Base-by-base conservation (phyloP, 805 yeast genomes). In the Kurtzmaniella fragi region DNA sequence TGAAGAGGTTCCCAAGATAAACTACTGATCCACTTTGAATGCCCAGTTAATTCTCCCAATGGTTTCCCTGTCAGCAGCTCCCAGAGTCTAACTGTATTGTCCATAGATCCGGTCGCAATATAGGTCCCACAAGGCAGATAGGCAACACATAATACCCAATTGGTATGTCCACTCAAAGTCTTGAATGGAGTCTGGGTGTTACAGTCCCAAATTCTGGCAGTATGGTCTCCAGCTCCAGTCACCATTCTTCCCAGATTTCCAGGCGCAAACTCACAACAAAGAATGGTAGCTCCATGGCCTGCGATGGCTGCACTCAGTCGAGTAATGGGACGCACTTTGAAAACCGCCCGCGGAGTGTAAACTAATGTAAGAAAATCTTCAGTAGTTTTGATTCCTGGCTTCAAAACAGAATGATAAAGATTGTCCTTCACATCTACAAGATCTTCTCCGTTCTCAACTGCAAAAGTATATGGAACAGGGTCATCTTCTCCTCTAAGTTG, bases 181-280 rank as follows among this genome's bases (percentile, higher is more conserved):
- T 78, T 75, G 54, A 82, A 67, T 7, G 96, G 96, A 0, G 99
- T 93, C 49, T 87, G 93, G 0, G 98, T 90, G 52, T 88, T 82
- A 60, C 96, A 85, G 62, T 90, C 97, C 99, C 99, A 93, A 35
- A 91, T 77, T 56, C 98, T 73, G 2, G 98, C 97, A 7, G 98
- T 90, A 28, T 83, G 78, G 61, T 93, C 99, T 33, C 99, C 99
- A 5, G 96, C 87, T 28, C 99, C 99, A 0, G 97, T 84, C 31
- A 86, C 93, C 83, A 90, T 80, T 49, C 86, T 71, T 2, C 90
- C 73, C 13, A 91, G 78, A 13, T 90, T 82, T 53, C 84, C 74
- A 25, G 99, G 99, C 2, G 99, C 95, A 72, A 93, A 93, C 45
- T 85, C 90, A 31, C 93, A 84, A 43, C 96, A 86, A 47, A 93